Evolutionary conservation across 2,329 filamentous ascomycete species (phyloP).

Genomic region (Arthrobotrys pseudoclavata): DNA sequence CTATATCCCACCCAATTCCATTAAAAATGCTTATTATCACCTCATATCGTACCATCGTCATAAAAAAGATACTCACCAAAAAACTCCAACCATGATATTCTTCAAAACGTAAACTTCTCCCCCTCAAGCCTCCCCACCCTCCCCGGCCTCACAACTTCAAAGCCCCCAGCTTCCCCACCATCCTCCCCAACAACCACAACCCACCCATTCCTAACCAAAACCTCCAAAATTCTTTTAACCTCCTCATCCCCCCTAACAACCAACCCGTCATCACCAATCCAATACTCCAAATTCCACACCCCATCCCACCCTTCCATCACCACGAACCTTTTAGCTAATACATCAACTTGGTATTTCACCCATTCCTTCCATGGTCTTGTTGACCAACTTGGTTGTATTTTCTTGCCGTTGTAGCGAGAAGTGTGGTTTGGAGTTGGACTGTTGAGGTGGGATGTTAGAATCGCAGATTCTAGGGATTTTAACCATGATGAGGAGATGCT

Average conservation of each 20-base stretch:
- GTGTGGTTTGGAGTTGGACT: not conserved
- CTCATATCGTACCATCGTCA: slow-evolving; percentile 9
- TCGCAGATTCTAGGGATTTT: slow-evolving; percentile 27
- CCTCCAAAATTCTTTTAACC: slow-evolving; percentile 45
- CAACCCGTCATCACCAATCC: slow-evolving; percentile 46
- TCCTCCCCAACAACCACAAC: slow-evolving; percentile 32
- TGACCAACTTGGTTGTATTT: slow-evolving; percentile 11
- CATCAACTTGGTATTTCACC: slow-evolving; percentile 28
- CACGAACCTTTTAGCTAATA: slow-evolving; percentile 33
- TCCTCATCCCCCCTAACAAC: slow-evolving; percentile 43
- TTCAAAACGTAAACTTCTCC: slow-evolving; percentile 13
- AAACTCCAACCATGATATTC: not conserved
- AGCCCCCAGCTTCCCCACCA: slow-evolving; percentile 24
- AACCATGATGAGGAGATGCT: slow-evolving; percentile 27
- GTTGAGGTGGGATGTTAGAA: slow-evolving; percentile 9
- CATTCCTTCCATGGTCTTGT: slow-evolving; percentile 24
- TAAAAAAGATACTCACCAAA: slow-evolving; percentile 2
- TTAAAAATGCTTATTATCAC: not conserved
- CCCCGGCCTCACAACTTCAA: slow-evolving; percentile 25
- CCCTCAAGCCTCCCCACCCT: slow-evolving; percentile 44
- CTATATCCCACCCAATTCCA: not conserved
- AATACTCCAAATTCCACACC: slow-evolving; percentile 31
- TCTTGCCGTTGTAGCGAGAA: not conserved
- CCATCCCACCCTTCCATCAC: slow-evolving; percentile 31
- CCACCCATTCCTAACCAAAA: slow-evolving; percentile 50